Evolutionary conservation across 225 moss, liverwort and hornwort genomes (phyloP).

Genomic region (Sphagnum tenellum): DNA sequence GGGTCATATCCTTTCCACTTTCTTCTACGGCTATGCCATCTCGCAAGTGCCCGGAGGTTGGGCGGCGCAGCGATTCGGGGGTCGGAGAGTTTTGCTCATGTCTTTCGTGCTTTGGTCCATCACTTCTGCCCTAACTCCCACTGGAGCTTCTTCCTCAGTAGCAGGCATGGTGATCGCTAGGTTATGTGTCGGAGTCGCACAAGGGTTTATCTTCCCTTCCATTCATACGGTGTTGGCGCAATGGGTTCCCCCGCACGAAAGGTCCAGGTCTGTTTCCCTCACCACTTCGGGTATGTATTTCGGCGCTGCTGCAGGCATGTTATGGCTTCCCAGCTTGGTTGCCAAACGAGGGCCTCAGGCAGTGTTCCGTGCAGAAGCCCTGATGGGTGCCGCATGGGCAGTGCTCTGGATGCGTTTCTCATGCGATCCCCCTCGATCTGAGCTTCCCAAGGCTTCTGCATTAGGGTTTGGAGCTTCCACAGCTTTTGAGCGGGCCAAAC

Average conservation of each 20-base stretch:
- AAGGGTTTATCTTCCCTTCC: constrained; percentile 97
- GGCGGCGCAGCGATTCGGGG: constrained; percentile 95
- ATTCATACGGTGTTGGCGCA: constrained; percentile 91
- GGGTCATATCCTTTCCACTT: constrained; percentile 79
- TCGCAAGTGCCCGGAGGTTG: constrained; percentile 97
- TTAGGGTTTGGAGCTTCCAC: constrained; percentile 36
- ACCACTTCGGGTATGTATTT: constrained; percentile 98
- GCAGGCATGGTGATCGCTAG: constrained; percentile 61
- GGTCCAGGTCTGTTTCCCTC: constrained; percentile 92
- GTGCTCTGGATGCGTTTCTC: constrained; percentile 64
- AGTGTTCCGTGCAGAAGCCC: constrained; percentile 66
- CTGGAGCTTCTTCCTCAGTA: constrained; percentile 44
- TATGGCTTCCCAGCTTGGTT: constrained; percentile 74
- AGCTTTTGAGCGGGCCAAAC: constrained; percentile 52
- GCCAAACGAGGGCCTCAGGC: constrained; percentile 77
- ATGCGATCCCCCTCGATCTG: constrained; percentile 66
- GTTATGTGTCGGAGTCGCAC: constrained; percentile 83
- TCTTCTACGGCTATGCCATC: constrained; percentile 89
- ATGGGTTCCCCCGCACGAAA: constrained; percentile 97
- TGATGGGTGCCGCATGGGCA: constrained; percentile 84
- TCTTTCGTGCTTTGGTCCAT: constrained; percentile 89
- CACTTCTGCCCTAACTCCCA: constrained; percentile 86
- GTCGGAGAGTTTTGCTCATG: constrained; percentile 67
- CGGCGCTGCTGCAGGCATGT: constrained; percentile 89
- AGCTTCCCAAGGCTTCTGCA: constrained; percentile 49